Evolutionary conservation across 2,329 filamentous ascomycete species (phyloP).

Genomic region (Fusarium foetens): DNA sequence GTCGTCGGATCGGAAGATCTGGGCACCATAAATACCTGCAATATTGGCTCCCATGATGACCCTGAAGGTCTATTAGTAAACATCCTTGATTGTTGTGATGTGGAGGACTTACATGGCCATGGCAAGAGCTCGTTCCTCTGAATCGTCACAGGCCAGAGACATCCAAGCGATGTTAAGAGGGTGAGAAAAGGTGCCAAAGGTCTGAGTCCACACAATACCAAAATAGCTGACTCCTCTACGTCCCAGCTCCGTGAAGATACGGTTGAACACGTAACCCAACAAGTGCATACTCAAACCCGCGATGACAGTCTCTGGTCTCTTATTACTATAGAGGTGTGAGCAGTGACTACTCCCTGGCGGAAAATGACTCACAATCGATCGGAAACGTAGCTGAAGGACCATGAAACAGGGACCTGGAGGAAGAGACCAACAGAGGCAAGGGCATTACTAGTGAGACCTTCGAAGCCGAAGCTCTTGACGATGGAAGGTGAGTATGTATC

Average conservation of each 20-base stretch:
- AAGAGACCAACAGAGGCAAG: constrained; percentile 65
- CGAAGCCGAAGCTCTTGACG: constrained; percentile 63
- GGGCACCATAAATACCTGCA: constrained; percentile 69
- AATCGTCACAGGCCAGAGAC: constrained; percentile 64
- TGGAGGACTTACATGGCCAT: constrained; percentile 62
- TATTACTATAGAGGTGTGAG: constrained; percentile 47
- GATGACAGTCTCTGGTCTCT: constrained; percentile 63
- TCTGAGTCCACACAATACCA: constrained; percentile 66
- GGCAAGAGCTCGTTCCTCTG: constrained; percentile 66
- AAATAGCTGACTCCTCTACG: constrained; percentile 60
- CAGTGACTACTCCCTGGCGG: fast-evolving
- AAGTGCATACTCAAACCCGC: constrained; percentile 58
- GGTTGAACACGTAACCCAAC: constrained; percentile 64
- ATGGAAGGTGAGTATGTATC: constrained; percentile 65
- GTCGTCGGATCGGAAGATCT: constrained; percentile 67
- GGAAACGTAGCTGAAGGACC: constrained; percentile 62
- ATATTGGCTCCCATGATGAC: constrained; percentile 71
- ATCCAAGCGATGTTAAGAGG: constrained; percentile 70
- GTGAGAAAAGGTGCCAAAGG: constrained; percentile 64
- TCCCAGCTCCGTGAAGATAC: constrained; percentile 59
- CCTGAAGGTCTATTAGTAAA: constrained; percentile 30
- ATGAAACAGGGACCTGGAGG: constrained; percentile 62
- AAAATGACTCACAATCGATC: constrained; percentile 58
- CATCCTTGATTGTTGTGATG: background rate
- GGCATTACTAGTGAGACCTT: constrained; percentile 60